A percentile compares a stretch with the other conserved stretches of the same genome.
Evolutionary conservation across 2,329 filamentous ascomycete species (phyloP).

Genomic region (Nigrospora oryzae): DNA sequence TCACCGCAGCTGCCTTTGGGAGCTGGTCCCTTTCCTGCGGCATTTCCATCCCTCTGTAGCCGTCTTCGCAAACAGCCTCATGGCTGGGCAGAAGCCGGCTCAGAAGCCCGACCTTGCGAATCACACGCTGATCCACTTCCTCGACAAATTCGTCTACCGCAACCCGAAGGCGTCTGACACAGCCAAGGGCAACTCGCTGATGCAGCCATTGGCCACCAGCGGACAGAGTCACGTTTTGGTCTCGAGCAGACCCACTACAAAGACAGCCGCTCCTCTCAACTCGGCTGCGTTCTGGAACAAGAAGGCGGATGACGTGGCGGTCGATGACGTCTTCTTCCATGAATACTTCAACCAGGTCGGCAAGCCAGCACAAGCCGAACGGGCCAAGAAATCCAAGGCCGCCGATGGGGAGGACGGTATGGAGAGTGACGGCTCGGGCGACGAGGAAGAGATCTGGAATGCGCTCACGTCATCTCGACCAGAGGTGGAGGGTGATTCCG

Average conservation of each 20-base stretch:
- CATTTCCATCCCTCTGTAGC: conserved; percentile 94
- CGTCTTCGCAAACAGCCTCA: conserved; percentile 67
- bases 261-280: conserved; percentile 52
- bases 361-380: conserved; percentile 49
- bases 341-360: conserved; percentile 80
- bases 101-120: conserved; percentile 85
- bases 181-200: conserved; percentile 78
- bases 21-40: conserved; percentile 68
- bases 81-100: conserved; percentile 62
- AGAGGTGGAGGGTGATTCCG: conserved; percentile 61
- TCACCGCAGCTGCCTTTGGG: conserved; percentile 90
- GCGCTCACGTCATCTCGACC: conserved; percentile 75
- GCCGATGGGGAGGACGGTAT: conserved; percentile 30
- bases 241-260: conserved; percentile 37
- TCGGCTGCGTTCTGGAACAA: conserved; percentile 85
- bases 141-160: conserved; percentile 97
- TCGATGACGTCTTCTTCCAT: conserved; percentile 97
- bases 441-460: conserved; percentile 84
- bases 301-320: conserved; percentile 78
- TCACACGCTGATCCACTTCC: conserved; percentile 88
- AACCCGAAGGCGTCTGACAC: conserved; percentile 68
- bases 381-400: conserved; percentile 47
- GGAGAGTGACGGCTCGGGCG: conserved; percentile 45
- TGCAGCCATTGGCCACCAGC: conserved; percentile 71
- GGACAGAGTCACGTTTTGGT: conserved; percentile 48